Evolutionary conservation across 179 eudicot species (phyloP).

Genomic region (Silene vulgaris): DNA sequence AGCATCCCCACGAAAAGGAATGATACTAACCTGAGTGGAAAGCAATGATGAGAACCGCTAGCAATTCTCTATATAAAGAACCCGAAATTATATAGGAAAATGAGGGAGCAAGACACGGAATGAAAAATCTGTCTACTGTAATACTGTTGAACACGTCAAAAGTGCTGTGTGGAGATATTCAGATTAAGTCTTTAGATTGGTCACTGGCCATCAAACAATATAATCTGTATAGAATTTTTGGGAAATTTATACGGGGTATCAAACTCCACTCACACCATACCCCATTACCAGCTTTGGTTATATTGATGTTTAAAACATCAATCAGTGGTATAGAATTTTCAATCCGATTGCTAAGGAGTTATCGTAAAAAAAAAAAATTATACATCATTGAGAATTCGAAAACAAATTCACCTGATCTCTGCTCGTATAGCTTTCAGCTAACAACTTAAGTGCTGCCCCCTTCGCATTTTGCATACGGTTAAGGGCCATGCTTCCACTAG

Average conservation of each 20-base stretch:
- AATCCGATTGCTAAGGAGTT: neutral
- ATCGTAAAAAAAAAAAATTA: too few relatives aligned
- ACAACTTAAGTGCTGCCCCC: conserved; percentile 92
- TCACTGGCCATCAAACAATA: neutral
- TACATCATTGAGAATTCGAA: neutral
- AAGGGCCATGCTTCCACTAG: conserved; percentile 99
- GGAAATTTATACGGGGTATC: neutral
- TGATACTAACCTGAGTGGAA: conserved; percentile 62
- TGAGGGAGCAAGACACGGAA: neutral
- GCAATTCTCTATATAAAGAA: neutral
- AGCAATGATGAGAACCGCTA: neutral
- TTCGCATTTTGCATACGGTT: conserved; percentile 99
- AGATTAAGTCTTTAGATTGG: too few relatives aligned
- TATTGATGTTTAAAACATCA: too few relatives aligned
- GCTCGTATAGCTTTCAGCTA: conserved; percentile 96
- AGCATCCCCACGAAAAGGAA: conserved; percentile 92
- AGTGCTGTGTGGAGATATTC: neutral
- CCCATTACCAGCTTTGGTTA: too few relatives aligned
- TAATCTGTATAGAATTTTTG: neutral
- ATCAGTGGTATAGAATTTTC: too few relatives aligned
- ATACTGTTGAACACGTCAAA: neutral
- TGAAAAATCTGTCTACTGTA: neutral
- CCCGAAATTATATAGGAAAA: neutral
- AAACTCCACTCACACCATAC: too few relatives aligned
- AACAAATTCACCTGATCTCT: conserved; percentile 78